These are phyloP conservation scores for Triangularia verruculosa DNA, from an alignment of 2,329 filamentous ascomycete species.

Conservation along the genomic window DNA sequence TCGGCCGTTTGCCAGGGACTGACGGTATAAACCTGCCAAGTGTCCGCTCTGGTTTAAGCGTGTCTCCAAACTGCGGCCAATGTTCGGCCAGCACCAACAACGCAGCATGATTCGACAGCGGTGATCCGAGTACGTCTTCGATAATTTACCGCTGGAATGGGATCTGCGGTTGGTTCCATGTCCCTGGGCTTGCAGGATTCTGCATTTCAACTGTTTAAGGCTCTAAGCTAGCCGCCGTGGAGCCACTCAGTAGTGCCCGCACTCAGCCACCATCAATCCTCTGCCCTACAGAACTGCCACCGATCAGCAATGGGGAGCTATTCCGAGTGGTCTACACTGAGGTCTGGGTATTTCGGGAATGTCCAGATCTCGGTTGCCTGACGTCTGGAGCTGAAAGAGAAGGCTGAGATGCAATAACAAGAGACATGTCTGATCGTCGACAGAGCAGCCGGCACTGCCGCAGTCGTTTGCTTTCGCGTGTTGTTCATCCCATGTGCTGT, in stretches of 20 bases:
- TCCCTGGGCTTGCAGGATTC: neutral
- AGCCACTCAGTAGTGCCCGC: neutral
- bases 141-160: neutral
- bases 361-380: neutral
- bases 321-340: neutral
- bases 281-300: neutral
- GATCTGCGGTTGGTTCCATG: neutral
- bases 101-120: neutral
- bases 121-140: neutral
- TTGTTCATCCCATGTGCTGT: neutral
- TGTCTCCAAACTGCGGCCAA: neutral
- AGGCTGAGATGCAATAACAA: no score
- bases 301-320: neutral
- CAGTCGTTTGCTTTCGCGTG: neutral
- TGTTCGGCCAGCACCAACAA: neutral
- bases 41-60: no score
- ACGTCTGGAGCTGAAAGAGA: neutral
- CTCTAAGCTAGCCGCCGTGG: neutral
- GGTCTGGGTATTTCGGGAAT: neutral
- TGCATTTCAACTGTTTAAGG: neutral
- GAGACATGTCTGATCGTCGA: neutral
- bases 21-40: no score
- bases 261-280: neutral
- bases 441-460: neutral
- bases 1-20: no score